Conservation (phyloP, 768 basidiomycete genomes). For the Mycena chlorophos region DNA sequence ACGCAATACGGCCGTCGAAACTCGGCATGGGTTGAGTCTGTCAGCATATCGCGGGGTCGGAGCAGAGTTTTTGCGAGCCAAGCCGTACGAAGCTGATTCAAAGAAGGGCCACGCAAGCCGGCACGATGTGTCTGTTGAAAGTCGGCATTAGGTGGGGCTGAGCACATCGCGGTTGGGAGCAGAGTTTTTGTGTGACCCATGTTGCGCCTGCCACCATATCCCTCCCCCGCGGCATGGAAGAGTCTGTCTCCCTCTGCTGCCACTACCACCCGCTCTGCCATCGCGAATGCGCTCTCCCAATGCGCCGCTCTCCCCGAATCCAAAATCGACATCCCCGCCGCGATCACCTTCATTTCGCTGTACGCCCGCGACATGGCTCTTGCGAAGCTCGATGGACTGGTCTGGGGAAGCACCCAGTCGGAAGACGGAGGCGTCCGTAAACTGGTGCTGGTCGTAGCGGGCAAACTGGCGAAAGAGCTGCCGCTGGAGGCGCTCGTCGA, state of each 20-base stretch:
- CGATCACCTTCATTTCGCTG: slow-evolving; percentile 51
- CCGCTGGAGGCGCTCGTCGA: slow-evolving; percentile 61
- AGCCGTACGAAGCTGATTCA: too few relatives aligned
- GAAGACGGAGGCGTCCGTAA: slow-evolving; percentile 49
- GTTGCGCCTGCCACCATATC: slow-evolving; percentile 29
- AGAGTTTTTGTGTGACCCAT: not conserved
- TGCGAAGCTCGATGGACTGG: slow-evolving; percentile 51
- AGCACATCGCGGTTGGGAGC: not conserved
- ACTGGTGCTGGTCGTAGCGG: slow-evolving; percentile 55
- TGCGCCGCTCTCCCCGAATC: slow-evolving; percentile 48
- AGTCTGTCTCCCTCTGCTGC: slow-evolving; percentile 26
- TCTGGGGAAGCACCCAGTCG: slow-evolving; percentile 52
- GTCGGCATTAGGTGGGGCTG: too few relatives aligned
- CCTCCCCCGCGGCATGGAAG: slow-evolving; percentile 37
- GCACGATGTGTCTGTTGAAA: too few relatives aligned
- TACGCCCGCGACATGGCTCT: slow-evolving; percentile 61
- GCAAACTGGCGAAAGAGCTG: slow-evolving; percentile 48
- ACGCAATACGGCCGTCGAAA: too few relatives aligned
- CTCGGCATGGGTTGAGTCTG: too few relatives aligned
- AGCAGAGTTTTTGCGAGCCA: too few relatives aligned
- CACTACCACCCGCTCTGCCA: slow-evolving; percentile 18
- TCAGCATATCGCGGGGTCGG: too few relatives aligned
- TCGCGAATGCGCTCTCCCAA: slow-evolving; percentile 48
- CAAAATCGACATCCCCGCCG: slow-evolving; percentile 47
- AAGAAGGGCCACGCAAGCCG: too few relatives aligned